Evolutionary conservation across 1,139 yeast genomes (phyloP).

Genomic region (Debaryomyces sp.): DNA sequence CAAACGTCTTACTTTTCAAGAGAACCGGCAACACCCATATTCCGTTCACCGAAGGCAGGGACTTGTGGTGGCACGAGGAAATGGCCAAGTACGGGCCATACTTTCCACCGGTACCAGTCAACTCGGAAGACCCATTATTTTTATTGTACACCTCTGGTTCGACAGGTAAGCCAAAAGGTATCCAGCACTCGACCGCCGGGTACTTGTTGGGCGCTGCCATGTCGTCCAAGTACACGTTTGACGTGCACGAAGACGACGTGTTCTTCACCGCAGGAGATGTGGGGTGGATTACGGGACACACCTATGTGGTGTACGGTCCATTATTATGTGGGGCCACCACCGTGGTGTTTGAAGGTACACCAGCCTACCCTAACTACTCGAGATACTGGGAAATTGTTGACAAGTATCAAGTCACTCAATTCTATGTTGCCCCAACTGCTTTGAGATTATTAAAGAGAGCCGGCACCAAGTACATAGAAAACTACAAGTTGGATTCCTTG

Average conservation of each 20-base stretch:
- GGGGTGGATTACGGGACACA: conserved; percentile 90
- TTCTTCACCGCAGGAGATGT: conserved; percentile 86
- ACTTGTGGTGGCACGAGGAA: conserved; percentile 84
- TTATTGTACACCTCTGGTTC: conserved; percentile 70
- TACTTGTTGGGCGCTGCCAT: conserved; percentile 70
- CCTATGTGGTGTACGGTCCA: conserved; percentile 83
- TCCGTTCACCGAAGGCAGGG: conserved; percentile 64
- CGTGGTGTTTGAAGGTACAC: conserved; percentile 84
- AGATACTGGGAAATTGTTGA: conserved; percentile 87
- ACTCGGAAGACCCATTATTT: conserved; percentile 64
- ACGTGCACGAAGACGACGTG: conserved; percentile 70
- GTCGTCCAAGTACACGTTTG: conserved; percentile 75
- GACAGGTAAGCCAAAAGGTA: conserved; percentile 72
- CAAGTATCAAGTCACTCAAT: conserved; percentile 74
- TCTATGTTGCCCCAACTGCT: conserved; percentile 91
- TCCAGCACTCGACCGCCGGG: conserved; percentile 78
- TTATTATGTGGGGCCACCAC: conserved; percentile 77
- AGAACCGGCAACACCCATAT: conserved; percentile 72
- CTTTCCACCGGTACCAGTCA: conserved; percentile 61
- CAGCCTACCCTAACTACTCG: conserved; percentile 78
- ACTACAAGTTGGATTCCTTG: conserved; percentile 64
- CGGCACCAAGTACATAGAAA: conserved; percentile 67
- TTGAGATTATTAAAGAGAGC: conserved; percentile 81
- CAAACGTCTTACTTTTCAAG: conserved; percentile 69
- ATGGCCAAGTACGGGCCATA: conserved; percentile 65